A percentile compares a stretch with the other conserved stretches of the same genome.
phyloP scores from a whole-genome alignment of 331 rosid species.

The Dryas integrifolia region DNA sequence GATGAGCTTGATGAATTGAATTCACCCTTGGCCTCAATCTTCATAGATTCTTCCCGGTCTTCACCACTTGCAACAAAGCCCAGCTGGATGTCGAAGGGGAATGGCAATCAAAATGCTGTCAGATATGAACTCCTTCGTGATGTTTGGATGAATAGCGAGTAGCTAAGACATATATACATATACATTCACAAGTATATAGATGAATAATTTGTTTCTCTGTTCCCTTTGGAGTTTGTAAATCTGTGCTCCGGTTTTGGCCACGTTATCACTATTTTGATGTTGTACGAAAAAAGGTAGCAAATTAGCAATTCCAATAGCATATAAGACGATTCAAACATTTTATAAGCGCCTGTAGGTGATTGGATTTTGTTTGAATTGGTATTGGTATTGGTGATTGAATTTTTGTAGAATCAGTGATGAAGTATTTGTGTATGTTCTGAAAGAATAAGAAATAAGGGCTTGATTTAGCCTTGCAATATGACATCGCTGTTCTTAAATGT shows the following conservation, averaged over 20 bases:
- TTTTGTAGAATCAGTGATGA: too few species aligned
- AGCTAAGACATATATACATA: conserved; percentile 9
- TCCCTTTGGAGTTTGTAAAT: conserved; percentile 18
- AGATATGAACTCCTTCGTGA: conserved; percentile 88
- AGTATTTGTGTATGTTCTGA: too few species aligned
- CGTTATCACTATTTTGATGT: background rate
- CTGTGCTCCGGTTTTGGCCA: background rate
- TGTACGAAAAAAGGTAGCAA: background rate
- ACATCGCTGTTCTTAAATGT: too few species aligned
- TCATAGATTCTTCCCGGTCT: conserved; percentile 37
- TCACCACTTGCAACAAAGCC: conserved; percentile 40
- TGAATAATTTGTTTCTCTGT: background rate
- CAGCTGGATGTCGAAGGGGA: conserved; percentile 44
- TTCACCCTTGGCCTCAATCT: conserved; percentile 68
- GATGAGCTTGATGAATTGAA: conserved; percentile 89
- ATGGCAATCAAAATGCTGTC: conserved; percentile 38
- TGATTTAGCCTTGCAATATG: too few species aligned
- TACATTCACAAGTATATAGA: conserved; percentile 1
- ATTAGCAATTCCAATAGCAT: background rate
- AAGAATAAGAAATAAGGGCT: too few species aligned
- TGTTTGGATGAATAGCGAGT: conserved; percentile 76
- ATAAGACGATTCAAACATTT: background rate
- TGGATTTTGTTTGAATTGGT: too few species aligned
- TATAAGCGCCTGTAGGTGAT: background rate
- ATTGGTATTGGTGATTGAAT: too few species aligned